Evolutionary conservation across 2,329 filamentous ascomycete genomes (phyloP).

Genomic region (Bipolaris gigantea): DNA sequence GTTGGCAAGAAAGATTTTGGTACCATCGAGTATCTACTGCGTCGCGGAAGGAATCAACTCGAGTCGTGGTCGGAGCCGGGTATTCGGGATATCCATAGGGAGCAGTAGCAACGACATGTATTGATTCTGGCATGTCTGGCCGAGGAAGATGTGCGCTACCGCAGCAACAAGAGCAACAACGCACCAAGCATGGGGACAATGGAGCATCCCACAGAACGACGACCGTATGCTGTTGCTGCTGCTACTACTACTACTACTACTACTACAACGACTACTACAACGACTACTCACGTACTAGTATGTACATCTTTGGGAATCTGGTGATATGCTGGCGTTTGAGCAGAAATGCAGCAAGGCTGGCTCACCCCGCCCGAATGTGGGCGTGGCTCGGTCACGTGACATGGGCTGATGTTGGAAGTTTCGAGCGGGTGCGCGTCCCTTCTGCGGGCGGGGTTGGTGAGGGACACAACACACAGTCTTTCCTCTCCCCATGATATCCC

Average conservation of each 20-base stretch:
- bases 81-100: conserved; percentile 64
- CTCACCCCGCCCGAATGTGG: not conserved
- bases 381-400: conserved; percentile 18
- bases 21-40: conserved; percentile 80
- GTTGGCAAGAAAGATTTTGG: conserved; percentile 83
- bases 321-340: not conserved
- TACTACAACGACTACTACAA: no score
- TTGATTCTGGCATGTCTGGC: not conserved
- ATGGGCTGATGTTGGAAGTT: conserved; percentile 7
- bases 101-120: not conserved
- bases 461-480: not conserved
- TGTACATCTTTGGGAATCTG: not conserved
- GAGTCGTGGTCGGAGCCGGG: conserved; percentile 79
- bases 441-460: not conserved
- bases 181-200: not conserved
- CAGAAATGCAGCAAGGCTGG: not conserved
- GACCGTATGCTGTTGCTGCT: not conserved
- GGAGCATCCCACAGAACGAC: not conserved
- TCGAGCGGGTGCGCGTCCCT: conserved; percentile 7
- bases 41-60: conserved; percentile 79
- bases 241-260: no score
- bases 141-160: not conserved
- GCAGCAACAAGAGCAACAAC: conserved; percentile 6
- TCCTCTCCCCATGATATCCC: not conserved
- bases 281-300: not conserved